phyloP scores from a whole-genome alignment of 2,329 filamentous ascomycete genomes.

The Blastomyces parvus region DNA sequence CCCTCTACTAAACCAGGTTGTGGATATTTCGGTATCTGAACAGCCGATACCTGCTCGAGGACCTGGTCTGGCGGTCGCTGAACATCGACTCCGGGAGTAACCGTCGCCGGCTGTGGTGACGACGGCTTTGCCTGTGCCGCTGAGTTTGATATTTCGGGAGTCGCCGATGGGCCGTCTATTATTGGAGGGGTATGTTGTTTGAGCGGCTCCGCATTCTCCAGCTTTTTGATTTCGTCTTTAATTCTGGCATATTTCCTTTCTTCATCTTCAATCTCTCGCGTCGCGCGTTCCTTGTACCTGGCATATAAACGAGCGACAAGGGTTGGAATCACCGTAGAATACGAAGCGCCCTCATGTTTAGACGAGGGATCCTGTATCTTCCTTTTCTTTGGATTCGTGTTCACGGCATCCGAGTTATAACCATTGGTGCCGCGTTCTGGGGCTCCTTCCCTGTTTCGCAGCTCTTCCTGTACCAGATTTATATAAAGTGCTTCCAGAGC shows the following conservation, averaged over 20 bases:
- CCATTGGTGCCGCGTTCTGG: constrained; percentile 27
- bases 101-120: not conserved
- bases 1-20: not conserved
- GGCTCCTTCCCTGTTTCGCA: constrained; percentile 36
- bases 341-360: constrained; percentile 55
- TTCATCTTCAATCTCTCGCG: constrained; percentile 63
- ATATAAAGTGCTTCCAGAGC: constrained; percentile 71
- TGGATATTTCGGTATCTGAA: not conserved
- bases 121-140: not conserved
- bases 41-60: not conserved
- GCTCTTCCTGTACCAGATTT: constrained; percentile 65
- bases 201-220: constrained; percentile 54
- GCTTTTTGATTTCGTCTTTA: constrained; percentile 56
- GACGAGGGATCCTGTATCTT: constrained; percentile 60
- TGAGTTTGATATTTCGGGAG: not conserved
- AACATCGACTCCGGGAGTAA: not conserved
- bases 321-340: constrained; percentile 58
- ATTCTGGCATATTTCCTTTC: constrained; percentile 58
- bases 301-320: constrained; percentile 66
- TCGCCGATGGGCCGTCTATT: not conserved
- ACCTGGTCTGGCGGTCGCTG: not conserved
- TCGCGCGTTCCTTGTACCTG: constrained; percentile 59
- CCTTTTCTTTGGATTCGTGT: constrained; percentile 56
- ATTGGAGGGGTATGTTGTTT: constrained; percentile 22
- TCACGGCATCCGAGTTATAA: constrained; percentile 22